Evolutionary conservation across 495 filamentous ascomycete species (phyloP).

Genomic region (Elaphomyces granulatus): DNA sequence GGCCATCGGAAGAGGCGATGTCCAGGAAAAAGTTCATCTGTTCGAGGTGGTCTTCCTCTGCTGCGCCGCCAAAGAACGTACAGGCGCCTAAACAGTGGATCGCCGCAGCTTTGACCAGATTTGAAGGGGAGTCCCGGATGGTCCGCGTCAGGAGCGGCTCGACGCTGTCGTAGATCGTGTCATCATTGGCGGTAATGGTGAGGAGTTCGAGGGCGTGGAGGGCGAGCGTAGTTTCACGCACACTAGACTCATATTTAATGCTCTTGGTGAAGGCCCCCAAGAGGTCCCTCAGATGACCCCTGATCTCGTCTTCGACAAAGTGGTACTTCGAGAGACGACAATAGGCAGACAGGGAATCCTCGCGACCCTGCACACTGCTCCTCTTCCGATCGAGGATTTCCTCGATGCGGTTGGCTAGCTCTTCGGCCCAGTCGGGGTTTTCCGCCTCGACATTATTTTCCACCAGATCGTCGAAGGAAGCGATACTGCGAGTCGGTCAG

Average conservation of each 20-base stretch:
- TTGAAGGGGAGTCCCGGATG: conserved; percentile 55
- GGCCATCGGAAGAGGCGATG: conserved; percentile 74
- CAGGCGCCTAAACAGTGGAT: conserved; percentile 62
- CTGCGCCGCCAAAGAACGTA: conserved; percentile 67
- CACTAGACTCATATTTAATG: conserved; percentile 53
- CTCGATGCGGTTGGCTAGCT: conserved; percentile 55
- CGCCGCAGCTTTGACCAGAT: conserved; percentile 51
- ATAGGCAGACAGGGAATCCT: conserved; percentile 55
- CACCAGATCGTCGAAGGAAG: conserved; percentile 45
- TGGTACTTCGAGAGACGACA: conserved; percentile 58
- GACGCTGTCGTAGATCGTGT: conserved; percentile 53
- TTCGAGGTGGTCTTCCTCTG: conserved; percentile 51
- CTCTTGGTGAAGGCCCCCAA: conserved; percentile 57
- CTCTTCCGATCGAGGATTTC: conserved; percentile 81
- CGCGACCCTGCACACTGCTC: conserved; percentile 65
- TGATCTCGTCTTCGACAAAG: conserved; percentile 54
- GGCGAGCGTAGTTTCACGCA: conserved; percentile 59
- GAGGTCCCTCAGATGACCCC: conserved; percentile 46
- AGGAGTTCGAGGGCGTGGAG: conserved; percentile 64
- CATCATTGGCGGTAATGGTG: conserved; percentile 54
- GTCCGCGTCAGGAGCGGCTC: conserved; percentile 49
- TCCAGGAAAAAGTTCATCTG: conserved; percentile 75
- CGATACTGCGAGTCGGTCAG: conserved; percentile 14
- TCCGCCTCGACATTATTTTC: conserved; percentile 38
- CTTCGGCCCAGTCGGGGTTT: conserved; percentile 47